These are phyloP conservation scores for Rutstroemia sp. DNA, from an alignment of 2,329 filamentous ascomycete species.

Conservation along the genomic window DNA sequence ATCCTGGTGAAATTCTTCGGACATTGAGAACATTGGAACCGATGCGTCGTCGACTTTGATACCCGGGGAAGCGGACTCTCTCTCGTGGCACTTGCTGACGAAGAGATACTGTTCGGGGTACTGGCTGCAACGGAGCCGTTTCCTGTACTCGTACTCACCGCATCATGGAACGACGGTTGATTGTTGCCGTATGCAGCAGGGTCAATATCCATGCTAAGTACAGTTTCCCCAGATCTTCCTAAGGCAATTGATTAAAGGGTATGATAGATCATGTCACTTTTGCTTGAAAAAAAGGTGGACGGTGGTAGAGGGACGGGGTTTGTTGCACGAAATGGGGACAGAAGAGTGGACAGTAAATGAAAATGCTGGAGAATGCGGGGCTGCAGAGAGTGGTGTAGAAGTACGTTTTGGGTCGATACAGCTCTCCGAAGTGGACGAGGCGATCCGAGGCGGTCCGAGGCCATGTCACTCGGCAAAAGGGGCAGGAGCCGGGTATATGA, in stretches of 20 bases:
- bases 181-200: neutral
- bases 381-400: too few species aligned
- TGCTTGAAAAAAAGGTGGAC: neutral
- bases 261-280: neutral
- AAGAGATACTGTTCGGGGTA: neutral
- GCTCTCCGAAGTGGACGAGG: too few species aligned
- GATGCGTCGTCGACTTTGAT: constrained; percentile 8
- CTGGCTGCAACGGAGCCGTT: neutral
- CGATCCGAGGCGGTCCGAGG: too few species aligned
- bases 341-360: neutral
- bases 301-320: neutral
- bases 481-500: too few species aligned
- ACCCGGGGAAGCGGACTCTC: neutral
- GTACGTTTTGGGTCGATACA: too few species aligned
- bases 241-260: neutral
- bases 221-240: too few species aligned
- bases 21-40: constrained; percentile 26
- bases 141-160: neutral
- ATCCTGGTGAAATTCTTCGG: constrained; percentile 28
- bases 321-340: neutral
- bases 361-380: neutral
- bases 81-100: neutral
- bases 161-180: neutral
- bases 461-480: too few species aligned
- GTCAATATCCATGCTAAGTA: neutral